phyloP scores from a whole-genome alignment of 345 rosid genomes.

The Crucihimalaya himalaica region DNA sequence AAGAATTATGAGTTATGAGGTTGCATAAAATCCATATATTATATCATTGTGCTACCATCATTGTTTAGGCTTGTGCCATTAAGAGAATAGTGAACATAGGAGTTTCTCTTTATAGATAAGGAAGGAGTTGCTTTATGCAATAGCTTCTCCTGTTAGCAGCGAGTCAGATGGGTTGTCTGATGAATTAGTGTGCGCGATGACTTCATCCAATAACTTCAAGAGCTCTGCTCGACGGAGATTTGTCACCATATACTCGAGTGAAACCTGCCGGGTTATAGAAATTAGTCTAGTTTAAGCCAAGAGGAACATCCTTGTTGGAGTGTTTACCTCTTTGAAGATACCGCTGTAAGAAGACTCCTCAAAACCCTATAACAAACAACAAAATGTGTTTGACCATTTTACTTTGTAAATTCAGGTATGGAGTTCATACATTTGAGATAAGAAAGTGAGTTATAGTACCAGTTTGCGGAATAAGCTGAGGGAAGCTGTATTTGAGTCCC shows the following conservation, averaged over 20 bases:
- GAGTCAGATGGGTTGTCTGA: slow-evolving; percentile 5
- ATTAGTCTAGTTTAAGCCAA: neutral
- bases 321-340: slow-evolving; percentile 77
- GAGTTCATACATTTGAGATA: neutral
- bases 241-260: slow-evolving; percentile 59
- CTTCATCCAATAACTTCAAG: slow-evolving; percentile 41
- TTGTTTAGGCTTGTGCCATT: neutral
- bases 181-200: slow-evolving; percentile 41
- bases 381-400: neutral
- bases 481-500: slow-evolving; percentile 76
- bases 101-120: no score
- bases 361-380: slow-evolving; percentile 57
- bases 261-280: slow-evolving; percentile 51
- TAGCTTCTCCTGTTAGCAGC: slow-evolving; percentile 19
- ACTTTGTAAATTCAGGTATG: neutral
- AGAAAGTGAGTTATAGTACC: slow-evolving; percentile 43
- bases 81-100: no score
- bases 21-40: no score
- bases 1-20: no score
- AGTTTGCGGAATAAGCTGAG: slow-evolving; percentile 69
- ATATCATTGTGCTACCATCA: neutral
- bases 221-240: slow-evolving; percentile 55
- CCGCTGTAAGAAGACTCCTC: slow-evolving; percentile 61
- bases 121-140: slow-evolving; percentile 14
- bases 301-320: neutral